phyloP scores from a whole-genome alignment of 108 stramenopile species.

The Fragilaria radians region DNA sequence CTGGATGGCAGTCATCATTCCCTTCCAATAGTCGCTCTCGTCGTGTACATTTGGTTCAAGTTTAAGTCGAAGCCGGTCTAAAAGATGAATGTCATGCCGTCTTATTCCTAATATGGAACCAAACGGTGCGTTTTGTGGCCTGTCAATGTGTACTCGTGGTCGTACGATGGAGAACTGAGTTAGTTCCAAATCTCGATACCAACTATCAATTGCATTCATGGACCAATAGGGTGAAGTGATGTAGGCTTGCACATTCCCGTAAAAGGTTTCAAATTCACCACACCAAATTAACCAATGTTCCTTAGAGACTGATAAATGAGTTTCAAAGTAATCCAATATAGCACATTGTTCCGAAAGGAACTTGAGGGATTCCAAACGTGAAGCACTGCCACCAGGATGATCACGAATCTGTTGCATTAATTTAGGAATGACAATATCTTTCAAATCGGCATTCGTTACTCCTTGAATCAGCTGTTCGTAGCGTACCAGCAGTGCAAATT shows the following conservation, averaged over 20 bases:
- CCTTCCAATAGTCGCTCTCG: not conserved
- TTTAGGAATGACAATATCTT: not conserved
- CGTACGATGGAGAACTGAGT: constrained; percentile 1
- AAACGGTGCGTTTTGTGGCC: not conserved
- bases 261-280: not conserved
- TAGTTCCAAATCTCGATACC: constrained; percentile 7
- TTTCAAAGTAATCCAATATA: constrained; percentile 5
- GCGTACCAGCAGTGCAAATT: not conserved
- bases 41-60: not conserved
- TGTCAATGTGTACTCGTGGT: not conserved
- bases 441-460: not conserved
- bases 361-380: not conserved
- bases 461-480: not conserved
- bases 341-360: constrained; percentile 1
- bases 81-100: not conserved
- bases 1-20: constrained; percentile 2
- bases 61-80: not conserved
- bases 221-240: constrained; percentile 5
- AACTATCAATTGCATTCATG: not conserved
- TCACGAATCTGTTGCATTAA: not conserved
- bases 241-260: not conserved
- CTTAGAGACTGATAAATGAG: not conserved
- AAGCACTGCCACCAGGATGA: not conserved
- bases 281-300: constrained; percentile 4
- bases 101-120: not conserved